phyloP scores from a whole-genome alignment of 2,329 filamentous ascomycete genomes.

The Aspergillus ruber region DNA sequence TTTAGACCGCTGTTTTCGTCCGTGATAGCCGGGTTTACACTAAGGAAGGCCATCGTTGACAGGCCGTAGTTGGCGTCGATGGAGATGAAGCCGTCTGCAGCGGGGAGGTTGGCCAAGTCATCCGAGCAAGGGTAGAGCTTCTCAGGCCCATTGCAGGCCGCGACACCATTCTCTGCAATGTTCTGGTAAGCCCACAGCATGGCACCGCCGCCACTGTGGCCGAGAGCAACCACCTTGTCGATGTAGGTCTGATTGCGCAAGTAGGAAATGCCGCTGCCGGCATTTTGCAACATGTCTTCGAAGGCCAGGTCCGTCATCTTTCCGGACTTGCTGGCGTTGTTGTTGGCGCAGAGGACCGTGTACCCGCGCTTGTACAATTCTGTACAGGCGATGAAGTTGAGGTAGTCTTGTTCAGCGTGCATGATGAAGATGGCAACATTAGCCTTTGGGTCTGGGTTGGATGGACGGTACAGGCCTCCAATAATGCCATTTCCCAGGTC shows the following conservation, averaged over 20 bases:
- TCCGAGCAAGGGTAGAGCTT: conserved; percentile 13
- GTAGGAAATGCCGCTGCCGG: conserved; percentile 6
- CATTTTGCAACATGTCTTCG: conserved; percentile 10
- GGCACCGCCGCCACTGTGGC: conserved; percentile 37
- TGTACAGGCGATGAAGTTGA: conserved; percentile 9
- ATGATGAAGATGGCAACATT: conserved; percentile 12
- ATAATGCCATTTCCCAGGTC: conserved; percentile 7
- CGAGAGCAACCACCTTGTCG: conserved; percentile 43
- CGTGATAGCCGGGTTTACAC: conserved; percentile 8
- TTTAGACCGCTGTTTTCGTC: conserved; percentile 6
- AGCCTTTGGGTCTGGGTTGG: conserved; percentile 1
- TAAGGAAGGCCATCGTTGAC: conserved; percentile 12
- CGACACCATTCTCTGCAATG: conserved; percentile 12
- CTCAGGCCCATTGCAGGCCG: conserved; percentile 11
- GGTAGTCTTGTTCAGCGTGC: conserved; percentile 13
- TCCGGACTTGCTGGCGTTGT: conserved; percentile 8
- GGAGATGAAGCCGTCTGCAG: conserved; percentile 11
- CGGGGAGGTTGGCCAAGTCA: conserved; percentile 4
- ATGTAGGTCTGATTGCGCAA: conserved; percentile 24
- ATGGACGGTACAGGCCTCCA: conserved; percentile 9
- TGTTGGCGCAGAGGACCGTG: conserved; percentile 12
- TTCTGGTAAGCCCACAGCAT: conserved; percentile 15
- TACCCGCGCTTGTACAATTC: conserved; percentile 10
- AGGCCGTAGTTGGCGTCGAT: conserved; percentile 13
- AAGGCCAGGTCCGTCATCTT: conserved; percentile 11